Conservation (phyloP, 176 grass and related monocot genomes). For the Pontederia paniculata region DNA sequence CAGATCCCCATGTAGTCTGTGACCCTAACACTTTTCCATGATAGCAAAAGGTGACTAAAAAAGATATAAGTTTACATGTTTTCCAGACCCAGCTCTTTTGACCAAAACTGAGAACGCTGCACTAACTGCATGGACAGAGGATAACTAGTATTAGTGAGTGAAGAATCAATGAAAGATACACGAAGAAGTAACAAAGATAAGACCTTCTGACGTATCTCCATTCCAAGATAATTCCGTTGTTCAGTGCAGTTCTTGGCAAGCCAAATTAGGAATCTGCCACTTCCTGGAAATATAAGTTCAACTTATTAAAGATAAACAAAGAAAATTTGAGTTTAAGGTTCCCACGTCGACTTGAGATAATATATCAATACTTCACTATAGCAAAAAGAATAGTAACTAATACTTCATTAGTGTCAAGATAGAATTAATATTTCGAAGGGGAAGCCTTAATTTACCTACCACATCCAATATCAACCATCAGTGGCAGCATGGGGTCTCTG, state of each 20-base stretch:
- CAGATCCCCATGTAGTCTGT: neutral
- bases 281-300: constrained; percentile 28
- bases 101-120: constrained; percentile 68
- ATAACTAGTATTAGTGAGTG: constrained; percentile 1
- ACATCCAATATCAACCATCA: constrained; percentile 94
- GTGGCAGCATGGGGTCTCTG: constrained; percentile 43
- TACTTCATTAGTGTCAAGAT: neutral
- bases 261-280: constrained; percentile 90
- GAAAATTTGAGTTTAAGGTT: neutral
- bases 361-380: too few relatives aligned
- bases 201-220: constrained; percentile 92
- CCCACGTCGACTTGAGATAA: neutral
- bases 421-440: neutral
- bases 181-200: neutral
- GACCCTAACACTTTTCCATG: neutral
- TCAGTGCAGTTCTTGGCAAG: constrained; percentile 55
- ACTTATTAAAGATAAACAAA: neutral
- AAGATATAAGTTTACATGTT: constrained; percentile 52
- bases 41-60: neutral
- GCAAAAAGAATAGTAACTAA: neutral
- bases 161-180: neutral
- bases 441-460: constrained; percentile 24
- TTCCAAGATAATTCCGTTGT: constrained; percentile 65
- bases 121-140: constrained; percentile 49
- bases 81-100: constrained; percentile 46